Conservation (phyloP, 2,329 filamentous ascomycete genomes). For the Ciborinia camelliae region DNA sequence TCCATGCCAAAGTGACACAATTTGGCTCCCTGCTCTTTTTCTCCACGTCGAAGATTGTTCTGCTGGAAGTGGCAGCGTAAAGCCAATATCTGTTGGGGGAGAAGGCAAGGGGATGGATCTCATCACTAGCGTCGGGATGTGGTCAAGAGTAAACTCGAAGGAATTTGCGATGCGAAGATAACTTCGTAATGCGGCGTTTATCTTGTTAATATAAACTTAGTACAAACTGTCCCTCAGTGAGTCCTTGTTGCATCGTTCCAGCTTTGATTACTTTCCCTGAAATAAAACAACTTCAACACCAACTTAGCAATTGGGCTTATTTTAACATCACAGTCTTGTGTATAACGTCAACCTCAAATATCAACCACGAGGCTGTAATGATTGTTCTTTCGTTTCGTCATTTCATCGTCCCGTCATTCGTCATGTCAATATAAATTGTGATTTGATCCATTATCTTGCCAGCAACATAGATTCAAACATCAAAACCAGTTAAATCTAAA, state of each 20-base stretch:
- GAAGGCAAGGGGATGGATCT: conserved; percentile 99
- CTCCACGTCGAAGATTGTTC: conserved; percentile 99
- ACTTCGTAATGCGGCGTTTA: background rate
- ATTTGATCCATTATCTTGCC: background rate
- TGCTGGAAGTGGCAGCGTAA: conserved; percentile 92
- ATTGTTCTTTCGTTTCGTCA: background rate
- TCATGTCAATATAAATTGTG: background rate
- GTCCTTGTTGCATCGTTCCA: background rate
- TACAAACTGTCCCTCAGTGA: background rate
- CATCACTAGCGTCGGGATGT: conserved; percentile 82
- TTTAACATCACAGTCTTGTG: background rate
- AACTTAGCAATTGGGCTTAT: background rate
- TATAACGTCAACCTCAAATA: background rate
- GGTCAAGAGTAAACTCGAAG: no score
- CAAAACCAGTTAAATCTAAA: background rate
- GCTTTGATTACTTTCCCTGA: background rate
- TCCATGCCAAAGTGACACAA: conserved; percentile 96
- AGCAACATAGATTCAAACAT: background rate
- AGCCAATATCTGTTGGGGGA: conserved; percentile 99
- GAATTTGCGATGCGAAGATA: background rate
- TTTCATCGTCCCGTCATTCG: background rate
- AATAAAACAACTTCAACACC: no score
- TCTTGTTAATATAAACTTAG: background rate
- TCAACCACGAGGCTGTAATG: background rate
- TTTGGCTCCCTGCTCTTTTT: conserved; percentile 99